Base-by-base conservation (phyloP, 2,329 filamentous ascomycete species). In the Phoma sp. region DNA sequence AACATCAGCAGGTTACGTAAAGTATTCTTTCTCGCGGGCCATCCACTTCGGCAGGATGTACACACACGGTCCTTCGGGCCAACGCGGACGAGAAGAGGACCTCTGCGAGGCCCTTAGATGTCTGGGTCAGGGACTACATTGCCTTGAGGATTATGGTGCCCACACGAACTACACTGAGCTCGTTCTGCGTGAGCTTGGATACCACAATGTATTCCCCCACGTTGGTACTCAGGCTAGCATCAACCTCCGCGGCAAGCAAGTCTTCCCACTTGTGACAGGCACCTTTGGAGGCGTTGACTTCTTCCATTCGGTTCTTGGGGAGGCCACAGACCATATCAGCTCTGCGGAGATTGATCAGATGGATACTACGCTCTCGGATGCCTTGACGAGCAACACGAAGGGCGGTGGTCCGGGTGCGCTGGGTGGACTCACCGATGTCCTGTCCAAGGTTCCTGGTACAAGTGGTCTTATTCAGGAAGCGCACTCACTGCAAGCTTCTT, bases 1-100 rank as follows among this genome's bases (percentile, higher is more conserved):
- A 1, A 99, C 95, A 19, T 96, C 92, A 60, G 81, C 90, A 7
- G 93, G 90, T 35, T 97, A 94, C 69, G 82, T 96, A 56, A 76
- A 73, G 38, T 74, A 84, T 63, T 78, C 77, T 17, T 80, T 82
- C 43, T 72, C 76, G 22, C 75, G 80, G 46, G 76, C 75, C 21
- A 82, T 82, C 39, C 79, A 81, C 60, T 81, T 77, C 51, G 80
- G 80, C 8, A 70, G 80, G 21, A 56, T 79, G 55, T 82, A 80
- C 59, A 81, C 78, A 1, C 73, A 76, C 55, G 77, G 77, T 10
- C 66, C 74, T 9, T 72, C 76, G 29, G 74, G 73, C 29, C 74
- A 77, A 40, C 71, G 75, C 35, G 74, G 75, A 40, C 58, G 65
- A 7, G 77, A 80, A 52, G 76, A 79, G 48, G 78, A 82, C 51